Evolutionary conservation across 2,329 filamentous ascomycete genomes (phyloP).

Genomic region (Sphaerulina musiva): DNA sequence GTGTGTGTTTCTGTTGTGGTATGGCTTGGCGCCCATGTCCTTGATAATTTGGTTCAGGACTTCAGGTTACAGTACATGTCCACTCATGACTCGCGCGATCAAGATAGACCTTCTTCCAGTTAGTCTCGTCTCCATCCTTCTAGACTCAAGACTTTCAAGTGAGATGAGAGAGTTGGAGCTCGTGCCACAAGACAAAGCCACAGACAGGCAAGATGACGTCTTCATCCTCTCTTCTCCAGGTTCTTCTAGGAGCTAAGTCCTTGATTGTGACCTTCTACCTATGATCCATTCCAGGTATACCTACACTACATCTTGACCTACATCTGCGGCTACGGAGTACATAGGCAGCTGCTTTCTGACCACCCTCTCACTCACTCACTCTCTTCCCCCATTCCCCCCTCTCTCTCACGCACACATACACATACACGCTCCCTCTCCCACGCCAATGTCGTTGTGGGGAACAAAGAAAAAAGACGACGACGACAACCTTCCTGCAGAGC

Average conservation of each 20-base stretch:
- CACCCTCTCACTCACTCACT: background rate
- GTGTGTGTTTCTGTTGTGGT: no score
- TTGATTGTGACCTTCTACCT: constrained; percentile 3
- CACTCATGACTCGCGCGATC: no score
- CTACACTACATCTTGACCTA: background rate
- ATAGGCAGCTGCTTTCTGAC: constrained; percentile 4
- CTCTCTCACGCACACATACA: no score
- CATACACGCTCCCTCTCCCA: no score
- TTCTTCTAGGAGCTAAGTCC: background rate
- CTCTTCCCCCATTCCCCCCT: no score
- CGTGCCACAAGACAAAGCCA: constrained; percentile 14
- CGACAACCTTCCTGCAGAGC: constrained; percentile 27
- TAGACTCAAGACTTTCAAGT: background rate
- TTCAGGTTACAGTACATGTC: no score
- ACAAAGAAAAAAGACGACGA: constrained; percentile 44
- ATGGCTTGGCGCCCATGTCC: no score
- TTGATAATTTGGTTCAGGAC: no score
- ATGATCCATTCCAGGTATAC: no score
- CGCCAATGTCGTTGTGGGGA: constrained; percentile 51
- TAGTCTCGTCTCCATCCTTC: background rate
- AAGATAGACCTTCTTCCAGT: no score
- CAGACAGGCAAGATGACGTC: constrained; percentile 2
- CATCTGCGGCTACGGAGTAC: background rate
- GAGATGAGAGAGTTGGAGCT: constrained; percentile 1
- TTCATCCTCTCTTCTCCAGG: background rate